A percentile compares a stretch with the other conserved stretches of the same genome.
Evolutionary conservation across 306 rosid genomes (phyloP).

Genomic region (Vigna radiata): DNA sequence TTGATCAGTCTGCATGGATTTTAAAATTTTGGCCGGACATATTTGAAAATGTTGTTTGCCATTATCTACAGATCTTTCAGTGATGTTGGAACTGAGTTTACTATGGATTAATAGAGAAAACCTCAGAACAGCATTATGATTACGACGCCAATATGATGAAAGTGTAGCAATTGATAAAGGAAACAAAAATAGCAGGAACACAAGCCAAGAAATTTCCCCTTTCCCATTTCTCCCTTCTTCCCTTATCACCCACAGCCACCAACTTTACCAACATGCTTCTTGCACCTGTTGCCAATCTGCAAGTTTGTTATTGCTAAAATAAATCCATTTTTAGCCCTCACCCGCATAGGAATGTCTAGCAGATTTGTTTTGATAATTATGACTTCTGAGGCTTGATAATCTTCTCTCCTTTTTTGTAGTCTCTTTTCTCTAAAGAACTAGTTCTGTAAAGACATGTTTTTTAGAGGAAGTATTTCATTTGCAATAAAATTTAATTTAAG

Average conservation of each 20-base stretch:
- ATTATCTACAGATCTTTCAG: not conserved
- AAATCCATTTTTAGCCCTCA: not conserved
- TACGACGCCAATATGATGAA: too few species aligned
- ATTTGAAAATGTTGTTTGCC: not conserved
- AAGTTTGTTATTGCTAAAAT: not conserved
- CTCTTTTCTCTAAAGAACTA: conserved; percentile 1
- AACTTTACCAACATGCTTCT: not conserved
- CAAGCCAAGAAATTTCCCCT: not conserved
- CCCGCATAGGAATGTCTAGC: not conserved
- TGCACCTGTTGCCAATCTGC: not conserved
- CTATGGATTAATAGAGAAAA: not conserved
- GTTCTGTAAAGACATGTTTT: conserved; percentile 4
- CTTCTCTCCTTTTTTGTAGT: not conserved
- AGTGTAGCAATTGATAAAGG: too few species aligned
- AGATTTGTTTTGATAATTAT: not conserved
- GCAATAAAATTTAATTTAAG: conserved; percentile 16
- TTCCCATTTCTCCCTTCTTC: not conserved
- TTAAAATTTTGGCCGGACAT: not conserved
- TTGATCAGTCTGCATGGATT: not conserved
- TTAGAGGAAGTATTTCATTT: conserved; percentile 1
- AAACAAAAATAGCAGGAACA: too few species aligned
- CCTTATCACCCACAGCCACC: not conserved
- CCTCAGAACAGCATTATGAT: not conserved
- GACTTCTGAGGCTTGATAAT: conserved; percentile 1
- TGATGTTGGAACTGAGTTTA: not conserved